Percentiles rank a stretch among this genome's conserved stretches.
These are phyloP conservation scores for Zopfochytrium polystomum DNA, from an alignment of 371 early-diverging fungal species.

Conservation along the genomic window DNA sequence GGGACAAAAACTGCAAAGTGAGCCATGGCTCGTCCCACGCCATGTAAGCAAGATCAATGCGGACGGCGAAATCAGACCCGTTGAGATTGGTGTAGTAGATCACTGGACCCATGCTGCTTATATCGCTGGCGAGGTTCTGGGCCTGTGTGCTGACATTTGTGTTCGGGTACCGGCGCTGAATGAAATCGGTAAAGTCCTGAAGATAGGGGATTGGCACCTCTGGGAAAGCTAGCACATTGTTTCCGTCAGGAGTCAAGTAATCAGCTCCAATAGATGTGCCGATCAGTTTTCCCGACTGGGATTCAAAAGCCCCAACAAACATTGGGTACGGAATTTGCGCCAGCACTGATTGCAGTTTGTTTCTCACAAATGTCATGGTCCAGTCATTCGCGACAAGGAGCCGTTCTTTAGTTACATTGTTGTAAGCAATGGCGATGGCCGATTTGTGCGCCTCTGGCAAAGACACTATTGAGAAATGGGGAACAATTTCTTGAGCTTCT, in stretches of 20 bases:
- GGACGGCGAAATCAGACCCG: neutral
- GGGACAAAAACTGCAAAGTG: neutral
- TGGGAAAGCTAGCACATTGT: neutral
- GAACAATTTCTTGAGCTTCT: no score
- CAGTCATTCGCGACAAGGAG: neutral
- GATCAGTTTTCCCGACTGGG: neutral
- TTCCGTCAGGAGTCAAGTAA: neutral
- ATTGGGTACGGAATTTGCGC: constrained; percentile 1
- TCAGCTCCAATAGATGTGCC: neutral
- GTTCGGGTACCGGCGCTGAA: neutral
- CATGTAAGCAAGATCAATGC: neutral
- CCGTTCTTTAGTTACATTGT: neutral
- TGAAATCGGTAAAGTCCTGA: neutral
- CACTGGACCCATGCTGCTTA: neutral
- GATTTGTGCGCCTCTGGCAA: neutral
- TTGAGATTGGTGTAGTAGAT: neutral
- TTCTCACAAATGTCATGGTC: neutral
- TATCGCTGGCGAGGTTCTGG: neutral
- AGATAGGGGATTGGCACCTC: neutral
- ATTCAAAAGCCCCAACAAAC: neutral
- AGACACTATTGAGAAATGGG: no score
- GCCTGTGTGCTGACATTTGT: neutral
- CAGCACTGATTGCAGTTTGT: neutral
- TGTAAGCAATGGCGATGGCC: neutral
- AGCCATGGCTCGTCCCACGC: constrained; percentile 1